A percentile compares a stretch with the other conserved stretches of the same genome.
phyloP scores from a whole-genome alignment of 345 rosid species.

The Hypericum androsaemum region DNA sequence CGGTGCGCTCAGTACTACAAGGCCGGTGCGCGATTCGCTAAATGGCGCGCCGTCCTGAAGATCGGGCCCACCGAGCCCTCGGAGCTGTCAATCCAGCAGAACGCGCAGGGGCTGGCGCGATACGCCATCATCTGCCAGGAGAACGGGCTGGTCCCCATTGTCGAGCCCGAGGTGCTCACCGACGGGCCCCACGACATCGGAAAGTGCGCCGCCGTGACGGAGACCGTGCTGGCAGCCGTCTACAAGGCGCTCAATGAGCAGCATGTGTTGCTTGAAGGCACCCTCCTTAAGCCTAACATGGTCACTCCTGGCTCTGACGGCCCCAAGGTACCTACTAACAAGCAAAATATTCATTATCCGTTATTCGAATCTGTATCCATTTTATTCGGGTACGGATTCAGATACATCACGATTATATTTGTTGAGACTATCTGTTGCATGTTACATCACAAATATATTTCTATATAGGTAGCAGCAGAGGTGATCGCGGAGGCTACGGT shows the following conservation, averaged over 20 bases:
- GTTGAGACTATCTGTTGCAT: too few species aligned
- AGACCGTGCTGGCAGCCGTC: conserved; percentile 74
- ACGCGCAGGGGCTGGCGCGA: conserved; percentile 88
- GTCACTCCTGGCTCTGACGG: conserved; percentile 89
- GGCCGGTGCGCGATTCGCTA: conserved; percentile 89
- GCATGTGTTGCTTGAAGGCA: conserved; percentile 93
- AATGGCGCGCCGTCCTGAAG: conserved; percentile 95
- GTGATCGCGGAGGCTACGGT: conserved; percentile 70
- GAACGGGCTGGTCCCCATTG: conserved; percentile 82
- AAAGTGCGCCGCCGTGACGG: conserved; percentile 80
- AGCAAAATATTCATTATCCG: neutral
- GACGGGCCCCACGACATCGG: conserved; percentile 75
- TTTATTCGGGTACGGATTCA: too few species aligned
- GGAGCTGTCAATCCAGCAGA: conserved; percentile 71
- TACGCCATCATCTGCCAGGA: conserved; percentile 95
- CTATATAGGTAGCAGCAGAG: conserved; percentile 44
- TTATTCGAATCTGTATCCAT: neutral
- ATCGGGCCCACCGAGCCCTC: conserved; percentile 80
- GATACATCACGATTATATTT: neutral
- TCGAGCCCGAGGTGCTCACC: conserved; percentile 84
- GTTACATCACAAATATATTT: neutral
- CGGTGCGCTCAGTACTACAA: conserved; percentile 85
- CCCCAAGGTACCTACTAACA: conserved; percentile 48
- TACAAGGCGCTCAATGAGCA: conserved; percentile 92
- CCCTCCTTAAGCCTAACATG: conserved; percentile 93